Evolutionary conservation across 306 rosid species (phyloP), one percentile per base, ranked within the genome.

Genomic region (Prosopis cineraria): DNA sequence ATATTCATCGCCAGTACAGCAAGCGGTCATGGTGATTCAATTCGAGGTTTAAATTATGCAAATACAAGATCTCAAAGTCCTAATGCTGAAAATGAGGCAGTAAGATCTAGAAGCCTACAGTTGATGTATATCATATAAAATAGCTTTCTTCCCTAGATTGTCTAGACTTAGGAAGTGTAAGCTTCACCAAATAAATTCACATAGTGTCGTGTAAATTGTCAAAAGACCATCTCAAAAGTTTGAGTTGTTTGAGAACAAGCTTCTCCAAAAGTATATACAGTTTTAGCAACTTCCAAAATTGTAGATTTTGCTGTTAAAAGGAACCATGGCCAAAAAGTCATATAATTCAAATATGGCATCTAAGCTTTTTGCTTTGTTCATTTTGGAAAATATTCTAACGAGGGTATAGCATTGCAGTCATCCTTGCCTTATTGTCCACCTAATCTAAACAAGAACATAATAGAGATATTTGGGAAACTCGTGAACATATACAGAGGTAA

Each of bases 401-500:
- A 62, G 77, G 70, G 63, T 68, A 67, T 24, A 30, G 17, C 30
- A 59, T 78, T 70, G 83, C 89, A 90, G 90, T 78, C 88, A 50
- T 80, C 88, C 70, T 55, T 78, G 87, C 41, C 88, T 14, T 94
- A 94, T 84, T 75, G 76, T 70, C 98, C 98, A 55, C 98, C 98
- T 36, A 96, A 92, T 80, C 79, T 72, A 76, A 95, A 95, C 88
- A 88, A 78, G 84, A 88, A 88, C 74, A 88, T 92, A 77, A 91
- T 97, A 5, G 88, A 87, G 85, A 88, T 95, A 83, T 92, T 95
- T 84, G 91, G 93, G 63, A 95, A 88, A 76, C 98, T 95, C 83
- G 83, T 91, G 80, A 85, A 88, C 87, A 92, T 91, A 84, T 95
- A 92, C 77, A 89, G 97, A 92, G 96, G 98, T 89, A 76, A 87